Evolutionary conservation across 805 yeast species (phyloP).

Genomic region (Metschnikowia matae): DNA sequence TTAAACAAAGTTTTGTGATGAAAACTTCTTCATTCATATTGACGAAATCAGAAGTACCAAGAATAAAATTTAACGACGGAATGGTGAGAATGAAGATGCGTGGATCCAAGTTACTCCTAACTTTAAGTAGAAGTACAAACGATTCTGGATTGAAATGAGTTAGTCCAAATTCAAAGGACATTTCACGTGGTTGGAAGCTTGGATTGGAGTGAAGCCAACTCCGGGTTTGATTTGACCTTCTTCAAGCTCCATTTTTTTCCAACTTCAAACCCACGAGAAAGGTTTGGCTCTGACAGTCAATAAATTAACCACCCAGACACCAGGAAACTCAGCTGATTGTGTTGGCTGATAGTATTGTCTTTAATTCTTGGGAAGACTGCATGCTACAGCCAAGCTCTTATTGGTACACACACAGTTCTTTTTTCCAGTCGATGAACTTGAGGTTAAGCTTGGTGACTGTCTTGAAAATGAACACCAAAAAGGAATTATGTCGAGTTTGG

Average conservation of each 20-base stretch:
- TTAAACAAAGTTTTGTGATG: no score
- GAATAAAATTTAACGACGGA: no score
- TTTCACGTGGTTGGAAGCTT: slow-evolving; percentile 38
- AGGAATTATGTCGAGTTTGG: slow-evolving; percentile 17
- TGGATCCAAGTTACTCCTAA: no score
- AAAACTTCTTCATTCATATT: no score
- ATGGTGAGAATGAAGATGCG: no score
- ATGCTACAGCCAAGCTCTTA: slow-evolving; percentile 65
- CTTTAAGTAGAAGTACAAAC: no score
- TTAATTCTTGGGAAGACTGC: slow-evolving; percentile 26
- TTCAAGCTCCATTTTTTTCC: slow-evolving; percentile 78
- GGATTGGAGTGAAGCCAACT: slow-evolving; percentile 66
- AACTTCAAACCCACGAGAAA: slow-evolving; percentile 56
- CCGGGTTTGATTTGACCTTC: slow-evolving; percentile 67
- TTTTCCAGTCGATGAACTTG: slow-evolving; percentile 78
- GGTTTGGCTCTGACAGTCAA: slow-evolving; percentile 30
- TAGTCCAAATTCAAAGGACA: no score
- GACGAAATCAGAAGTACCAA: no score
- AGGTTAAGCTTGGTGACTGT: slow-evolving; percentile 41
- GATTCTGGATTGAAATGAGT: no score
- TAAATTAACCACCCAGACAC: slow-evolving; percentile 28
- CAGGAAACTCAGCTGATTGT: slow-evolving; percentile 33
- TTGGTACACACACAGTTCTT: slow-evolving; percentile 61
- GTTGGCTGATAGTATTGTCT: slow-evolving; percentile 43
- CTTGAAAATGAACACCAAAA: slow-evolving; percentile 45